A percentile compares a stretch with the other conserved stretches of the same genome.
Conservation (phyloP, 805 yeast species). For the Schwanniomyces polymorphus region DNA sequence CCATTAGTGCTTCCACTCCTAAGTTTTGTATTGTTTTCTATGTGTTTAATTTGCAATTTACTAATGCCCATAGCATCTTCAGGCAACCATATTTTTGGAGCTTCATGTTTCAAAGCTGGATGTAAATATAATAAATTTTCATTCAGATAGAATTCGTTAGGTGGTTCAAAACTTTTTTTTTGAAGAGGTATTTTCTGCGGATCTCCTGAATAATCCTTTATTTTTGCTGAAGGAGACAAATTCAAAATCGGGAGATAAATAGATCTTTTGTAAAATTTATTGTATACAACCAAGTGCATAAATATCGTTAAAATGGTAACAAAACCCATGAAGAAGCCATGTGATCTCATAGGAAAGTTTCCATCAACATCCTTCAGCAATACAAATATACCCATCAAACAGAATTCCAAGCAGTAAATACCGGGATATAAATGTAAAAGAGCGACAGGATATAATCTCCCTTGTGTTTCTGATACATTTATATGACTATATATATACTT, state of each 20-base stretch:
- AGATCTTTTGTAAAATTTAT: slow-evolving; percentile 34
- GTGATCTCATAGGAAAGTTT: slow-evolving; percentile 43
- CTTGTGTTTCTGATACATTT: slow-evolving; percentile 64
- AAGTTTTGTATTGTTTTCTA: slow-evolving; percentile 14
- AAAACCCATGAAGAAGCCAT: slow-evolving; percentile 53
- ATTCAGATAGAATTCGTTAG: slow-evolving; percentile 17
- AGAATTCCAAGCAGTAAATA: slow-evolving; percentile 74
- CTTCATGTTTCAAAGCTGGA: slow-evolving; percentile 36
- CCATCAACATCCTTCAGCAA: slow-evolving; percentile 54
- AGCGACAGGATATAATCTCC: slow-evolving; percentile 71
- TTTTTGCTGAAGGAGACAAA: background rate
- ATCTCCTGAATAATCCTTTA: background rate
- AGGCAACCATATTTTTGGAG: slow-evolving; percentile 42
- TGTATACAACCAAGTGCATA: slow-evolving; percentile 54
- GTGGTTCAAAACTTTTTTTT: background rate
- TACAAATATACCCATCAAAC: slow-evolving; percentile 74
- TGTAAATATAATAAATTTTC: slow-evolving; percentile 30
- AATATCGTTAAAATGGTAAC: slow-evolving; percentile 54
- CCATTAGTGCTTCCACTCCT: slow-evolving; percentile 26
- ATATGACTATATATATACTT: slow-evolving; percentile 53
- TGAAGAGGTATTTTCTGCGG: background rate
- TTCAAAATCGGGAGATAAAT: slow-evolving; percentile 26
- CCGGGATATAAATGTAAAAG: slow-evolving; percentile 79
- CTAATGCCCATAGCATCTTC: slow-evolving; percentile 32
- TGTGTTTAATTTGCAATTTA: slow-evolving; percentile 16